Conservation (phyloP, 2,329 filamentous ascomycete genomes). For the Pseudogymnoascus destructans region DNA sequence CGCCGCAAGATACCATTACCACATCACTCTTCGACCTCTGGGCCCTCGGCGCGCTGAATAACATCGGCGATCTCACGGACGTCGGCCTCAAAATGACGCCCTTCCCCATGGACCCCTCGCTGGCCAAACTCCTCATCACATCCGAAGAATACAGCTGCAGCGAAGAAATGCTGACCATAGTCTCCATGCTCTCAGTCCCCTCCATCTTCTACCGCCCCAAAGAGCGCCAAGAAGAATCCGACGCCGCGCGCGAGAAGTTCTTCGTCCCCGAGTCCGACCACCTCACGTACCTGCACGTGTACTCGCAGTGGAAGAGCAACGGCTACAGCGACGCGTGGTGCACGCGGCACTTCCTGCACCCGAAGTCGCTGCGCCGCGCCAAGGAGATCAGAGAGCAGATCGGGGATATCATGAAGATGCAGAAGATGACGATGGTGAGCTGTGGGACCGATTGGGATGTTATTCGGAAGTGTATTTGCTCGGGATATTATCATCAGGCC, state of each 20-base stretch:
- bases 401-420: conserved; percentile 83
- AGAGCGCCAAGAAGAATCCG: conserved; percentile 91
- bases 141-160: conserved; percentile 82
- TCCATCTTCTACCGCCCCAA: conserved; percentile 95
- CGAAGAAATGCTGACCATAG: conserved; percentile 96
- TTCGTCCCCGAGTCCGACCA: conserved; percentile 98
- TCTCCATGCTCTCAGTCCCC: conserved; percentile 93
- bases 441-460: conserved; percentile 97
- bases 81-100: conserved; percentile 89
- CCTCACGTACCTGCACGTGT: conserved; percentile 88
- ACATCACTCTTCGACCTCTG: conserved; percentile 96
- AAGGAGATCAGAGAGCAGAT: conserved; percentile 93
- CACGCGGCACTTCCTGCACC: conserved; percentile 80
- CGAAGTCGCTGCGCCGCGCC: conserved; percentile 82
- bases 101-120: conserved; percentile 93
- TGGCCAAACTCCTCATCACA: conserved; percentile 90
- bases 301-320: conserved; percentile 88
- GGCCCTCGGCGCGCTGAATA: conserved; percentile 87
- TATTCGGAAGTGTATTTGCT: conserved; percentile 91
- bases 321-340: conserved; percentile 87
- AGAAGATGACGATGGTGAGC: conserved; percentile 75
- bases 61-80: conserved; percentile 78
- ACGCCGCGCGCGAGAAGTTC: conserved; percentile 91
- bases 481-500: conserved; percentile 95
- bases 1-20: conserved; percentile 92